Conservation (phyloP, 2,329 filamentous ascomycete genomes). For the Albophoma yamanashiensis region DNA sequence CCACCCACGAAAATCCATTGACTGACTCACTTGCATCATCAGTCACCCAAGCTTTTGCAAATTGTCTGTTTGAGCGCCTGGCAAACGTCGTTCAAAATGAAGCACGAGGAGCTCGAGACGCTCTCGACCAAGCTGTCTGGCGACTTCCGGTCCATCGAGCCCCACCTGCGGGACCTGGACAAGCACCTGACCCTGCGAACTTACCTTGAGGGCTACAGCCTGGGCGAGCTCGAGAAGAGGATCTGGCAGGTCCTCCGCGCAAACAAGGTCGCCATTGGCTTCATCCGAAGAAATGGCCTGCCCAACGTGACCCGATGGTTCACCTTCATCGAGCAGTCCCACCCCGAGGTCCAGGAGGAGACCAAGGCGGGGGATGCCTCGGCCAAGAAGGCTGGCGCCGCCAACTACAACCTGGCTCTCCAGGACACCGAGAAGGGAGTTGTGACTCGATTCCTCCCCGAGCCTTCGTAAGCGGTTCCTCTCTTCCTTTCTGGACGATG, state of each 20-base stretch:
- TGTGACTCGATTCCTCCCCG: constrained; percentile 84
- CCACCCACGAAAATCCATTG: constrained; percentile 13
- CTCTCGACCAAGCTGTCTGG: constrained; percentile 40
- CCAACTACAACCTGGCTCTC: constrained; percentile 80
- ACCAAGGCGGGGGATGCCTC: constrained; percentile 60
- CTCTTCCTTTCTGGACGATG: neutral
- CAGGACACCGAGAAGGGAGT: constrained; percentile 80
- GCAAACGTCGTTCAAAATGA: constrained; percentile 30
- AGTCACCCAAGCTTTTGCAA: neutral
- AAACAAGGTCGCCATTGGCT: constrained; percentile 75
- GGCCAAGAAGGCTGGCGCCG: constrained; percentile 62
- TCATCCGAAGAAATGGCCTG: constrained; percentile 67
- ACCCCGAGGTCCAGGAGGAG: constrained; percentile 64
- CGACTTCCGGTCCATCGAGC: constrained; percentile 78
- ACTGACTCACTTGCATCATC: constrained; percentile 11
- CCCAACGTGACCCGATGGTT: constrained; percentile 81
- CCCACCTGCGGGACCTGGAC: constrained; percentile 65
- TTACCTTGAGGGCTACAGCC: constrained; percentile 71
- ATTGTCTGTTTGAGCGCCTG: neutral
- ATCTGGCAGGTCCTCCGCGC: constrained; percentile 75
- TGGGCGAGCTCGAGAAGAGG: constrained; percentile 67
- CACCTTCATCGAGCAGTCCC: constrained; percentile 68
- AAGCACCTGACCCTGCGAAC: constrained; percentile 80
- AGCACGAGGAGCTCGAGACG: constrained; percentile 42
- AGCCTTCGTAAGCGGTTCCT: constrained; percentile 62